Evolutionary conservation across 2,329 filamentous ascomycete genomes (phyloP).

Genomic region (Penicillium sp.): DNA sequence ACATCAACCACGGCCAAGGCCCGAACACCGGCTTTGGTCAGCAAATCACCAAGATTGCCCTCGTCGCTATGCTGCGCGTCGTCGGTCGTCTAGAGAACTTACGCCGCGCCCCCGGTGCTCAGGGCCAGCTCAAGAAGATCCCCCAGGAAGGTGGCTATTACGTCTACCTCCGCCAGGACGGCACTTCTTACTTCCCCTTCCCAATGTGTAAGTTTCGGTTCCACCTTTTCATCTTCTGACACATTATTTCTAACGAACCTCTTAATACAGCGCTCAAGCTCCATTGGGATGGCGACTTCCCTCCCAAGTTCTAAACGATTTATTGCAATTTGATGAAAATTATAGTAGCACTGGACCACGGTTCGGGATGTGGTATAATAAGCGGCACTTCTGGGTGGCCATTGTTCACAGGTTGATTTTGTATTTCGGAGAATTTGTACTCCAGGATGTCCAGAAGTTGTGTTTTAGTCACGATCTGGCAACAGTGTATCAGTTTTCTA

Average conservation of each 20-base stretch:
- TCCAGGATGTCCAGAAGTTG: conserved; percentile 24
- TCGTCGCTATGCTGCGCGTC: conserved; percentile 67
- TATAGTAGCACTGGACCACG: background rate
- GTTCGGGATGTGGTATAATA: conserved; percentile 6
- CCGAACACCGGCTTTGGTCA: conserved; percentile 63
- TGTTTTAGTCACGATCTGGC: conserved; percentile 9
- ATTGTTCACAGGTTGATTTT: conserved; percentile 15
- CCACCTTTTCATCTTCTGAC: background rate
- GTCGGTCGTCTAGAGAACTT: conserved; percentile 62
- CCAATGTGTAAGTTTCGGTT: conserved; percentile 39
- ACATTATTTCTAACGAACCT: conserved; percentile 14
- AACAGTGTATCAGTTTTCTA: conserved; percentile 18
- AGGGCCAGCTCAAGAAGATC: conserved; percentile 68
- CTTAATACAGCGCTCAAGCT: conserved; percentile 41
- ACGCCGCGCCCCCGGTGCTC: conserved; percentile 59
- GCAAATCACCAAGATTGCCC: conserved; percentile 58
- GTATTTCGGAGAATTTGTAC: conserved; percentile 11
- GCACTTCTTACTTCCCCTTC: conserved; percentile 56
- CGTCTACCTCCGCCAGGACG: conserved; percentile 66
- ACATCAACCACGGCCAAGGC: conserved; percentile 64
- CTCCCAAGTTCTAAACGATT: conserved; percentile 23
- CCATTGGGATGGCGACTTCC: conserved; percentile 41
- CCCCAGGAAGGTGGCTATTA: conserved; percentile 54
- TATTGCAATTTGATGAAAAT: background rate
- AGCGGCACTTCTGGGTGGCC: conserved; percentile 7